Base-by-base conservation (phyloP, 1,139 yeast species). In the Debaryomyces singareniensis region DNA sequence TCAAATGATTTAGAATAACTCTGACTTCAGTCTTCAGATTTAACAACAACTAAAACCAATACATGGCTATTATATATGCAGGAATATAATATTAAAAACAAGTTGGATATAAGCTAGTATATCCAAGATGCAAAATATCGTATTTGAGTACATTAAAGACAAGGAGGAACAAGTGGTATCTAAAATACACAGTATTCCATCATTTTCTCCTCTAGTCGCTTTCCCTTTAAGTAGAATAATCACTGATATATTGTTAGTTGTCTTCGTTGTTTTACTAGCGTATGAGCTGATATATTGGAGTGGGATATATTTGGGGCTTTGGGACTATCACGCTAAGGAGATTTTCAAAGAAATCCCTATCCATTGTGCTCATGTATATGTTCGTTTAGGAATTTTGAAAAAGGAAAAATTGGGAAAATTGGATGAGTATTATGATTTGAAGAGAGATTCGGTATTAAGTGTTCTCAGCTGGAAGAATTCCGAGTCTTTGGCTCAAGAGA, bases 281-380 rank as follows among this genome's bases (percentile, higher is more conserved):
- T 74, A 73, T 43, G 78, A 74, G 39, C 37, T 52, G 3, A 41
- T 69, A 6, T 61, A 71, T 37, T 61, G 72, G 64, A 42, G 57
- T 13, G 79, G 79, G 3, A 67, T 73, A n/a, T 52, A 58, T 33
- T 44, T 70, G 5, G 57, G 58, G 2, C 36, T 68, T n/a, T 74
- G 80, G 79, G 69, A 70, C 25, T 68, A 68, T 38, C 83, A 80
- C 34, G 82, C 79, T 5, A 71, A 75, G 42, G 83, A 78, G 35
- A 72, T 76, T 13, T 80, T 80, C 48, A 65, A 68, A 9, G 84
- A 80, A 31, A 71, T 76, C 22, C 91, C 91, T 0, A 75, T 79
- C 5, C 89, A 80, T 49, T 82, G 87, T 55, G 87, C 91, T 1
- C 86, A 80, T 50, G 63, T 80, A 1, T 75, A 75, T 39, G 70